Conservation (phyloP, 805 yeast genomes). For the Teunomyces stri region DNA sequence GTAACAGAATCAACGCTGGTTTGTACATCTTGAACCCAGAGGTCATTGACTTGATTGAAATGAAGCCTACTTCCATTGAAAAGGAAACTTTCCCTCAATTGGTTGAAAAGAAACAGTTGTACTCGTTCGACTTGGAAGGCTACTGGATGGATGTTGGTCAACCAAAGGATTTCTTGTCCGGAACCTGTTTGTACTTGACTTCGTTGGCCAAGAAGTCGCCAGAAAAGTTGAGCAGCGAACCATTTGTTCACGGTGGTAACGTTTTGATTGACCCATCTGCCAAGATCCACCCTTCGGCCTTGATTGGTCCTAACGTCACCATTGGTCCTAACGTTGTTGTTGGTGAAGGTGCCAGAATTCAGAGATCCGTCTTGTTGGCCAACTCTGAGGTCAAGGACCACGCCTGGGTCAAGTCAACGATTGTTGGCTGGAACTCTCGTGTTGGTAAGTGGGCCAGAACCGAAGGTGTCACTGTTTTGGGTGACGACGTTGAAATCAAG, state of each 20-base stretch:
- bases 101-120: constrained; percentile 83
- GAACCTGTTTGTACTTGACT: constrained; percentile 88
- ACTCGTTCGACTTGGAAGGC: constrained; percentile 97
- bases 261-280: constrained; percentile 95
- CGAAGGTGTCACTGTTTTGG: constrained; percentile 95
- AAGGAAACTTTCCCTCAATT: constrained; percentile 98
- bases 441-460: constrained; percentile 99
- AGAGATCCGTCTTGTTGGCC: constrained; percentile 88
- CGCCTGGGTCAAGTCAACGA: constrained; percentile 96
- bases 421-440: constrained; percentile 98
- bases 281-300: constrained; percentile 85
- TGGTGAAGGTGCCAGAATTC: constrained; percentile 98
- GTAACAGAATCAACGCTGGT: constrained; percentile 99
- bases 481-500: constrained; percentile 98
- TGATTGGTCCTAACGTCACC: constrained; percentile 97
- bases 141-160: constrained; percentile 99
- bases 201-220: constrained; percentile 82
- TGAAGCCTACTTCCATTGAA: constrained; percentile 98
- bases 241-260: constrained; percentile 83
- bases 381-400: constrained; percentile 93
- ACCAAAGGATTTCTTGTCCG: constrained; percentile 98
- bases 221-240: constrained; percentile 62
- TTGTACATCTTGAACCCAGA: constrained; percentile 96
- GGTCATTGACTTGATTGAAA: constrained; percentile 92
- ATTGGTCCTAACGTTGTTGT: constrained; percentile 94